Conservation (phyloP, 2,329 filamentous ascomycete species). For the Chlorencoelia australis region DNA sequence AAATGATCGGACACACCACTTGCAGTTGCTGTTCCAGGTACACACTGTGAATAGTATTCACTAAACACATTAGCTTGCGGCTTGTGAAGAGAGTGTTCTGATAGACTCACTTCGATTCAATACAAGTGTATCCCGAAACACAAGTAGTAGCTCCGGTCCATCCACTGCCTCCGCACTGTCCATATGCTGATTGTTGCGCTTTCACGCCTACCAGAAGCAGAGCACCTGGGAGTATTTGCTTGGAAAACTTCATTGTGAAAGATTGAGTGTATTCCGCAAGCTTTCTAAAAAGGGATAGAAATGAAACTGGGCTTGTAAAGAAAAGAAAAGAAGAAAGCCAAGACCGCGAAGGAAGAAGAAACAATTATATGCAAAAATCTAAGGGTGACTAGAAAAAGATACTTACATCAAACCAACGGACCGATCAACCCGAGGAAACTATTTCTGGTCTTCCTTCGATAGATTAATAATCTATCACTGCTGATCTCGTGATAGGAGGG, state of each 20-base stretch:
- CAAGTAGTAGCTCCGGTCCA: constrained; percentile 25
- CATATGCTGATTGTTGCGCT: constrained; percentile 7
- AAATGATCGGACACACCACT: background rate
- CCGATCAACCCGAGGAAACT: background rate
- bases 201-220: background rate
- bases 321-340: background rate
- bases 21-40: constrained; percentile 13
- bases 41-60: constrained; percentile 27
- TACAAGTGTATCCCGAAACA: constrained; percentile 24
- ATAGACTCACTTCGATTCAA: too few relatives aligned
- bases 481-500: too few relatives aligned
- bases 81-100: constrained; percentile 20
- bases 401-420: background rate
- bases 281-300: background rate
- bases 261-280: too few relatives aligned
- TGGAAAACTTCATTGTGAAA: constrained; percentile 4
- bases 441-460: background rate
- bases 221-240: background rate
- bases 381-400: background rate
- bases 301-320: background rate
- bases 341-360: background rate
- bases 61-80: too few relatives aligned
- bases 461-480: too few relatives aligned
- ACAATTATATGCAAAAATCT: background rate
- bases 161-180: constrained; percentile 21